Evolutionary conservation across 768 basidiomycete species (phyloP).

Genomic region (Suillus plorans): DNA sequence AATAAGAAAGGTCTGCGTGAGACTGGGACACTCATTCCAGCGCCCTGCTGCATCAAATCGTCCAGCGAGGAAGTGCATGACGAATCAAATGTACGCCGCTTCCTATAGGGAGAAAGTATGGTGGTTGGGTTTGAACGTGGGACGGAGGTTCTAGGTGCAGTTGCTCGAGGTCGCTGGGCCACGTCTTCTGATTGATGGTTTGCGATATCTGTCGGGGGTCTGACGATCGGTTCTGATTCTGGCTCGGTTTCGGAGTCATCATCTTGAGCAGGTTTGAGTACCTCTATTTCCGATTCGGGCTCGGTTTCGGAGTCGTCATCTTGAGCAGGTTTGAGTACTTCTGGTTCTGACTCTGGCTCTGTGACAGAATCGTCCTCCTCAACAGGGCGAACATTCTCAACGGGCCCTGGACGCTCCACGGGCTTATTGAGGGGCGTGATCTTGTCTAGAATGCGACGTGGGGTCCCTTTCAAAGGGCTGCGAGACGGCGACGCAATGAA

Average conservation of each 20-base stretch:
- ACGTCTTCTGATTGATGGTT: conserved; percentile 6
- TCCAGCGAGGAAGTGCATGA: conserved; percentile 5
- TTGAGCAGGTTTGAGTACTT: background rate
- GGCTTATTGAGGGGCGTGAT: background rate
- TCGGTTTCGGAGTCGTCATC: conserved; percentile 31
- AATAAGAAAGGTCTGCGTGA: conserved; percentile 3
- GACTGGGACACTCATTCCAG: conserved; percentile 6
- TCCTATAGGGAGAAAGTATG: conserved; percentile 20
- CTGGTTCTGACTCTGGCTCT: conserved; percentile 30
- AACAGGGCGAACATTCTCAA: conserved; percentile 7
- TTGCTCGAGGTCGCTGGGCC: background rate
- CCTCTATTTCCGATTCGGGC: conserved; percentile 29
- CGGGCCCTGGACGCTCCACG: conserved; percentile 3
- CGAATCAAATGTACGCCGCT: conserved; percentile 9
- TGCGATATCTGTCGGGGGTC: conserved; percentile 14
- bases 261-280: conserved; percentile 1
- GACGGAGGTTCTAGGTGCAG: background rate
- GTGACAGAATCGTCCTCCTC: conserved; percentile 28
- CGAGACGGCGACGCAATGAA: background rate
- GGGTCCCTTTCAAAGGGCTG: conserved; percentile 6
- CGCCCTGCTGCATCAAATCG: conserved; percentile 11
- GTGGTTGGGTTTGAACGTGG: background rate
- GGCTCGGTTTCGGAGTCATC: conserved; percentile 33
- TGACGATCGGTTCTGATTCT: conserved; percentile 27
- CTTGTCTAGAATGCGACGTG: conserved; percentile 1